Conservation (phyloP, 1,139 yeast species). For the Geotrichum carabidarum region DNA sequence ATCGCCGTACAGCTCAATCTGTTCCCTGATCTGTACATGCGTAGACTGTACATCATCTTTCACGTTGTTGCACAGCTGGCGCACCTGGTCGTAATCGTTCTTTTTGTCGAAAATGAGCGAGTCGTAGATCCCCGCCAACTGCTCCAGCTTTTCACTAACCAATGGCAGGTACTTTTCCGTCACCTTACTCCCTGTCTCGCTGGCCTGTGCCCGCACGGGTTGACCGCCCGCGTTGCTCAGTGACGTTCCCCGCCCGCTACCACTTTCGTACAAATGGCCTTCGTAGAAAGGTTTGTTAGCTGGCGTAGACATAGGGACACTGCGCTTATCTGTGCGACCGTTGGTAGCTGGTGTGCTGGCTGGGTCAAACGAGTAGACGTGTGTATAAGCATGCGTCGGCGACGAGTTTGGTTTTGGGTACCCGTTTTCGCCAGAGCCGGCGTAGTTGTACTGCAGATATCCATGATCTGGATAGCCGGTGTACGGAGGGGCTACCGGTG, state of each 20-base stretch:
- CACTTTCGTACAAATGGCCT: not conserved
- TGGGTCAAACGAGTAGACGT: constrained; percentile 16
- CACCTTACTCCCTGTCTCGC: constrained; percentile 11
- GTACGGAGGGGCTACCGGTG: not conserved
- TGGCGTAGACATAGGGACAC: constrained; percentile 13
- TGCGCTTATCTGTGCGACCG: not conserved
- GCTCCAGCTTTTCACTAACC: constrained; percentile 47
- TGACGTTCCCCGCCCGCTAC: not conserved
- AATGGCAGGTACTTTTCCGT: constrained; percentile 37
- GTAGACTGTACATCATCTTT: constrained; percentile 40
- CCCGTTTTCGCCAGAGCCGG: constrained; percentile 7
- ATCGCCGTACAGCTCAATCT: constrained; percentile 33
- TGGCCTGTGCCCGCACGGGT: constrained; percentile 1
- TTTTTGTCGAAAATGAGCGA: constrained; percentile 49
- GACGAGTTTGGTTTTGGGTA: constrained; percentile 28
- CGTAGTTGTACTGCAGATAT: constrained; percentile 16
- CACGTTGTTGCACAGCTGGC: constrained; percentile 40
- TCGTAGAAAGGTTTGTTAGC: not conserved
- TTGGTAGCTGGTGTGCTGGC: constrained; percentile 16
- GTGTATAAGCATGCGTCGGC: constrained; percentile 22
- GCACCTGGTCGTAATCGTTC: constrained; percentile 44
- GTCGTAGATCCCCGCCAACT: constrained; percentile 53
- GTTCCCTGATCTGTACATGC: constrained; percentile 33
- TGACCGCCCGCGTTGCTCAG: constrained; percentile 4
- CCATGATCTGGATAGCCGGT: constrained; percentile 11